Evolutionary conservation across 2,329 filamentous ascomycete genomes (phyloP).

Genomic region (Cryphonectria nitschkei): DNA sequence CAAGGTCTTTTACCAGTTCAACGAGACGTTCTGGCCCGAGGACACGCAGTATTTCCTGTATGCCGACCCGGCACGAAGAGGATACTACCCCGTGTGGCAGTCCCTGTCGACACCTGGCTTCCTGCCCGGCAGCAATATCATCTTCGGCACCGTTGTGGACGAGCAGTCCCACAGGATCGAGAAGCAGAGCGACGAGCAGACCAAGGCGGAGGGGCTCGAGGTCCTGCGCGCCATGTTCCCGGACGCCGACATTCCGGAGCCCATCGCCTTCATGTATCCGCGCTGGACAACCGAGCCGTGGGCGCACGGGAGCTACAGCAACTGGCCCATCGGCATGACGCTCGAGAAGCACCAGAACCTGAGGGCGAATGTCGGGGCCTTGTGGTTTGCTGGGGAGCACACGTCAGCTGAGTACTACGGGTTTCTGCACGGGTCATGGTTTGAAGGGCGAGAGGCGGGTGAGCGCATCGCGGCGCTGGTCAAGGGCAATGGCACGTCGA

Average conservation of each 20-base stretch:
- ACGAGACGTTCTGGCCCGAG: conserved; percentile 65
- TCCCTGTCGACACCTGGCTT: conserved; percentile 62
- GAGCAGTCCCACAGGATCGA: conserved; percentile 62
- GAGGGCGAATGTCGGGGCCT: conserved; percentile 61
- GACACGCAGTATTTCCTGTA: conserved; percentile 51
- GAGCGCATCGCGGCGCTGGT: conserved; percentile 46
- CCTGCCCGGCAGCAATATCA: conserved; percentile 62
- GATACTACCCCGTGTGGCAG: conserved; percentile 63
- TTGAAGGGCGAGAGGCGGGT: conserved; percentile 56
- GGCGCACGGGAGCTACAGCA: conserved; percentile 66
- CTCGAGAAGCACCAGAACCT: conserved; percentile 70
- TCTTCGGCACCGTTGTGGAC: conserved; percentile 66
- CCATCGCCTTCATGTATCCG: conserved; percentile 63
- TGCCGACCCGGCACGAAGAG: conserved; percentile 46
- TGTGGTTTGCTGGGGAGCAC: conserved; percentile 70
- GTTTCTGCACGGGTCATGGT: conserved; percentile 66
- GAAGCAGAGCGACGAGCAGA: conserved; percentile 60
- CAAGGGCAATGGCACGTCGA: conserved; percentile 32
- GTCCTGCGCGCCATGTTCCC: conserved; percentile 67
- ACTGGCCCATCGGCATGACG: conserved; percentile 67
- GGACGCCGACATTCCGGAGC: conserved; percentile 58
- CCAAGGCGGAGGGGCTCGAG: conserved; percentile 57
- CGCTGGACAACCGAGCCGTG: conserved; percentile 55
- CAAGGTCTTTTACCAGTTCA: conserved; percentile 73
- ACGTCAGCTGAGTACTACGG: conserved; percentile 67